A percentile compares a stretch with the other conserved stretches of the same genome.
These are phyloP conservation scores for Epichloe amarillans DNA, from an alignment of 2,329 filamentous ascomycete species.

Conservation along the genomic window DNA sequence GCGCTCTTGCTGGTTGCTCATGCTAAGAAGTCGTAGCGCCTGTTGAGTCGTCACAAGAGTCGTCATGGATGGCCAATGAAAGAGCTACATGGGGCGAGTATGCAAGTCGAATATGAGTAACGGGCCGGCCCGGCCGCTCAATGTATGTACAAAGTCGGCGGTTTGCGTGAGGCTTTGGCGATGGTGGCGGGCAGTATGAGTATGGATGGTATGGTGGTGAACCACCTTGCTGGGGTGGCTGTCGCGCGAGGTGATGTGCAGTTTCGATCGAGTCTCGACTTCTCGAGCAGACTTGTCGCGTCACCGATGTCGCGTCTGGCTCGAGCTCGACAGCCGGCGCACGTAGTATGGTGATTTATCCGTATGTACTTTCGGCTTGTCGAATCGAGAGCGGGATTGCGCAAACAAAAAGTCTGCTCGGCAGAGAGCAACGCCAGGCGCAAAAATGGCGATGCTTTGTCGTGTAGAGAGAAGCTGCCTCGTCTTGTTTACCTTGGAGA, in stretches of 20 bases:
- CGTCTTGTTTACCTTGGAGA: slow-evolving; percentile 10
- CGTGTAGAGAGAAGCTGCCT: slow-evolving; percentile 6
- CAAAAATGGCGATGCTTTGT: slow-evolving; percentile 3
- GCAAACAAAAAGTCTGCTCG: not conserved
- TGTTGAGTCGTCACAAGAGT: slow-evolving; percentile 51
- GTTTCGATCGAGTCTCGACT: not conserved
- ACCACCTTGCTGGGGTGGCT: slow-evolving; percentile 6
- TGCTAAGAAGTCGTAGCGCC: slow-evolving; percentile 55
- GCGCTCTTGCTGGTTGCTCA: slow-evolving; percentile 50
- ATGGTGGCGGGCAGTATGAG: not conserved
- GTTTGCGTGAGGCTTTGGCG: not conserved
- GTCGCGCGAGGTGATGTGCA: slow-evolving; percentile 4
- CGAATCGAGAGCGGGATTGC: not conserved
- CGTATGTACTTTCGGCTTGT: slow-evolving; percentile 1
- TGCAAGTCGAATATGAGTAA: not conserved
- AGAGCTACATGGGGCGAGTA: slow-evolving; percentile 6
- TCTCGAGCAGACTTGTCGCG: slow-evolving; percentile 3
- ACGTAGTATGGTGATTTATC: not conserved
- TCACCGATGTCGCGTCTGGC: slow-evolving; percentile 5
- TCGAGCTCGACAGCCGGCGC: slow-evolving; percentile 2
- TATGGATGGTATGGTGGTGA: not conserved
- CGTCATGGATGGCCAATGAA: slow-evolving; percentile 49
- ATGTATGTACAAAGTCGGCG: not conserved
- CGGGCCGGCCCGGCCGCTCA: not conserved
- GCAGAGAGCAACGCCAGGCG: not conserved